Conservation (phyloP, 179 eudicot genomes). For the Vitellaria paradoxa region DNA sequence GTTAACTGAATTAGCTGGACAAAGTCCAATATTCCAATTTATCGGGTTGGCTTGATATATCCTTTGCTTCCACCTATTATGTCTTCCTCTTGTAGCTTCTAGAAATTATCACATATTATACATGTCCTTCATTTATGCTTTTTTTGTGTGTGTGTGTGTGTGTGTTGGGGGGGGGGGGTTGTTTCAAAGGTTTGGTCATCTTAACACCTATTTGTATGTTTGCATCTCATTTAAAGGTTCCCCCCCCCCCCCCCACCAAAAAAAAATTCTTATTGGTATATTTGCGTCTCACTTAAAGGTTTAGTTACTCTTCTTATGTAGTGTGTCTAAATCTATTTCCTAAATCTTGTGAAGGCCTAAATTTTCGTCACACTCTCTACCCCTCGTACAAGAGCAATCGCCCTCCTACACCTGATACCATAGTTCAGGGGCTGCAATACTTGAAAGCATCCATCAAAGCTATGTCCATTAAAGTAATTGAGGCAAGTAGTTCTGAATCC, state of each 20-base stretch:
- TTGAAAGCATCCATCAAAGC: slow-evolving; percentile 93
- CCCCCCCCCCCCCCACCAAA: too few relatives aligned
- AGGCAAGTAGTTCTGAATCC: slow-evolving; percentile 41
- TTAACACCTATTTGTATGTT: not conserved
- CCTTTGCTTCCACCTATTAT: too few relatives aligned
- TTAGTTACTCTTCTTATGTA: slow-evolving; percentile 7
- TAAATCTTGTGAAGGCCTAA: slow-evolving; percentile 56
- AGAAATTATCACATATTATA: not conserved
- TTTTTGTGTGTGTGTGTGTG: too few relatives aligned
- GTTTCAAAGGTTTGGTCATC: not conserved
- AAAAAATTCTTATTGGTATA: not conserved
- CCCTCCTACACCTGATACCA: slow-evolving; percentile 96
- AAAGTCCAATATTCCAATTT: too few relatives aligned
- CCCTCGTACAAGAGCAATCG: slow-evolving; percentile 96
- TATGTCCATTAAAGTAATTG: slow-evolving; percentile 90
- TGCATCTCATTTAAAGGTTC: not conserved
- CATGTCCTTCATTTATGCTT: not conserved
- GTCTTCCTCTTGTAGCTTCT: too few relatives aligned
- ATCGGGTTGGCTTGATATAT: too few relatives aligned
- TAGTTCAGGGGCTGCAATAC: slow-evolving; percentile 95
- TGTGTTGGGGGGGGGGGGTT: not conserved
- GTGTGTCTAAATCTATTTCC: slow-evolving; percentile 18
- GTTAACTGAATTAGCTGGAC: too few relatives aligned
- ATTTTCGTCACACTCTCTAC: slow-evolving; percentile 87
- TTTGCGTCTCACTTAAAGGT: not conserved